Conservation (phyloP, 148 eudicot genomes). For the Vaccinium macrocarpon region DNA sequence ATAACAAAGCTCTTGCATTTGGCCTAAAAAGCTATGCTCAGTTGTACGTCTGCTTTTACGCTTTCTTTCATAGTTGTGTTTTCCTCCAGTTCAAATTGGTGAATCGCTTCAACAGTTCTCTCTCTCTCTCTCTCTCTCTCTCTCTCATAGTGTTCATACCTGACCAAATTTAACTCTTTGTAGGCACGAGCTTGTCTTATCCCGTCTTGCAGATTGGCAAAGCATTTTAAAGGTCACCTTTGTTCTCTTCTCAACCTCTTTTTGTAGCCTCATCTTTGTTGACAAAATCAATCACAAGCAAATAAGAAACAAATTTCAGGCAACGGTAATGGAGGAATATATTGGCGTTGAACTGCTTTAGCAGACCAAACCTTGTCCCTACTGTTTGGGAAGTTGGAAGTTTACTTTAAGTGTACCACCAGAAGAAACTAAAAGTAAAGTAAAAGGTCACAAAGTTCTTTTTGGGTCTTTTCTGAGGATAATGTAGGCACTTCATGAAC, state of each 20-base stretch:
- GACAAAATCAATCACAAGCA: neutral
- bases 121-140: no score
- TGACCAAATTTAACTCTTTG: constrained; percentile 25
- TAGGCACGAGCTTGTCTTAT: constrained; percentile 69
- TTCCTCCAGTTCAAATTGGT: neutral
- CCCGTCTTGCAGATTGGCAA: constrained; percentile 95
- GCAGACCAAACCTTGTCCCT: neutral
- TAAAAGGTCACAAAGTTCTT: neutral
- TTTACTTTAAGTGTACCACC: neutral
- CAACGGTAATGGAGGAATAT: neutral
- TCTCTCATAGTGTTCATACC: neutral
- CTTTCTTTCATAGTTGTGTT: neutral
- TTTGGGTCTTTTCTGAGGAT: neutral
- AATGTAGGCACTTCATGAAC: neutral
- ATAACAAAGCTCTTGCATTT: constrained; percentile 67
- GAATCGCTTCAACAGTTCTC: neutral
- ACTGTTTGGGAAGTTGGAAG: constrained; percentile 3
- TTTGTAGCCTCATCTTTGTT: neutral
- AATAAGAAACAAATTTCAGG: neutral
- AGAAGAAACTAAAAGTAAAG: neutral
- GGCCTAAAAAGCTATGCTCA: constrained; percentile 83
- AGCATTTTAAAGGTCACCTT: constrained; percentile 66
- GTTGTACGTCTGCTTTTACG: constrained; percentile 50
- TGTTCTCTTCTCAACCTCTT: constrained; percentile 1
- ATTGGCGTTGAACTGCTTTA: neutral